Evolutionary conservation across 495 filamentous ascomycete species (phyloP).

Genomic region (Astrocystis sublimbata): DNA sequence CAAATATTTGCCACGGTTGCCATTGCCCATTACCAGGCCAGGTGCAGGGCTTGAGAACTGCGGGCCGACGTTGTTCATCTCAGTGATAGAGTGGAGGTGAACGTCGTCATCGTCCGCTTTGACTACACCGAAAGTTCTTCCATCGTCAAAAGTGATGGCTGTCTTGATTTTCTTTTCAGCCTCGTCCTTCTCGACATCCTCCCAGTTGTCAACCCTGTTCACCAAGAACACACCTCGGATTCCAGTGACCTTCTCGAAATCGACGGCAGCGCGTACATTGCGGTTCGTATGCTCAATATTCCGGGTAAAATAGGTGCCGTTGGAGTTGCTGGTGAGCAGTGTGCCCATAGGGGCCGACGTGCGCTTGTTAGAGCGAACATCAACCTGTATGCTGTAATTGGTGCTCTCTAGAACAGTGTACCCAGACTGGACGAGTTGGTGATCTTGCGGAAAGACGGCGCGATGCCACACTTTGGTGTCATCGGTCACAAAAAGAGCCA

Average conservation of each 20-base stretch:
- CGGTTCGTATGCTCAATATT: conserved; percentile 92
- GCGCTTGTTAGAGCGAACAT: conserved; percentile 70
- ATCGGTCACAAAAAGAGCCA: conserved; percentile 79
- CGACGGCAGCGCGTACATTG: conserved; percentile 66
- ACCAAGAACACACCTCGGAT: conserved; percentile 91
- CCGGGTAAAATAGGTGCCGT: conserved; percentile 90
- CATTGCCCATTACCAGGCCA: conserved; percentile 87
- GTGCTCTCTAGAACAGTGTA: conserved; percentile 95
- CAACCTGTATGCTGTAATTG: conserved; percentile 94
- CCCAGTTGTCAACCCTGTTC: conserved; percentile 84
- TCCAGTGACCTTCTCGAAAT: conserved; percentile 87
- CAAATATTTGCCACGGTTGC: conserved; percentile 78
- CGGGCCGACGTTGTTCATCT: conserved; percentile 73
- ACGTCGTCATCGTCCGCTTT: conserved; percentile 61
- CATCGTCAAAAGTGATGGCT: conserved; percentile 92
- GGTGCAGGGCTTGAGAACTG: conserved; percentile 93
- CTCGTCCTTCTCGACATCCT: conserved; percentile 60
- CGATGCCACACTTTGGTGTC: conserved; percentile 85
- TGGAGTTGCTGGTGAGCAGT: conserved; percentile 90
- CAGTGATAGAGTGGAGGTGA: conserved; percentile 89
- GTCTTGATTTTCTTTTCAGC: conserved; percentile 67
- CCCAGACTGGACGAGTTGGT: conserved; percentile 74
- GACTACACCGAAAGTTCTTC: conserved; percentile 65
- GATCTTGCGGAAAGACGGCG: conserved; percentile 77
- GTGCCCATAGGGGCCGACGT: conserved; percentile 72